Conservation (phyloP, 1,284 basidiomycete genomes). For the Cronartium quercuum region DNA sequence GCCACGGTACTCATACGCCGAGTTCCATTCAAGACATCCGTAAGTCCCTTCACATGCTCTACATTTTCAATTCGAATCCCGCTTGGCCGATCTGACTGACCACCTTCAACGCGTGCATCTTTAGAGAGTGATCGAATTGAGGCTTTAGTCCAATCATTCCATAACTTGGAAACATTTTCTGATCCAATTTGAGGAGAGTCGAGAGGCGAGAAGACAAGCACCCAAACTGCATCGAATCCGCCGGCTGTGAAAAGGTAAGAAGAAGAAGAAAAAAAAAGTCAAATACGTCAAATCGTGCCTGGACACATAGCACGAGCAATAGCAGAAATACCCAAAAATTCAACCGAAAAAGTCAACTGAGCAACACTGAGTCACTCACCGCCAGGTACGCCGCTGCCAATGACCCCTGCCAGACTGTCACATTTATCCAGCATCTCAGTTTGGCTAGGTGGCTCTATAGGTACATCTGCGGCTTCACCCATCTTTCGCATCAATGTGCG, state of each 20-base stretch:
- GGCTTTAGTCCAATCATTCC: slow-evolving; percentile 5
- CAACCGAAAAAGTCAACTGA: neutral
- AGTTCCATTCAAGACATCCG: neutral
- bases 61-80: neutral
- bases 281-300: neutral
- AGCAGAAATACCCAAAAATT: neutral
- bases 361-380: slow-evolving; percentile 48
- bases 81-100: neutral
- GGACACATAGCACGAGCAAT: neutral
- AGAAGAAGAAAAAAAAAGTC: neutral
- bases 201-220: slow-evolving; percentile 67
- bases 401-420: slow-evolving; percentile 67
- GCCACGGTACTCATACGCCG: neutral
- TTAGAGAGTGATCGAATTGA: slow-evolving; percentile 15
- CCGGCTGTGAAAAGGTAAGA: slow-evolving; percentile 55
- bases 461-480: slow-evolving; percentile 70
- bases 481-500: slow-evolving; percentile 78
- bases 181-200: neutral
- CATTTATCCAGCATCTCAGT: slow-evolving; percentile 78
- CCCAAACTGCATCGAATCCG: slow-evolving; percentile 93
- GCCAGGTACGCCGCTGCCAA: slow-evolving; percentile 93
- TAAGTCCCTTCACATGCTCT: neutral
- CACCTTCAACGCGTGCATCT: slow-evolving; percentile 18
- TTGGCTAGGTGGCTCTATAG: slow-evolving; percentile 87
- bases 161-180: slow-evolving; percentile 5